Conservation (phyloP, 441 rosid species). For the Gossypium armourianum region DNA sequence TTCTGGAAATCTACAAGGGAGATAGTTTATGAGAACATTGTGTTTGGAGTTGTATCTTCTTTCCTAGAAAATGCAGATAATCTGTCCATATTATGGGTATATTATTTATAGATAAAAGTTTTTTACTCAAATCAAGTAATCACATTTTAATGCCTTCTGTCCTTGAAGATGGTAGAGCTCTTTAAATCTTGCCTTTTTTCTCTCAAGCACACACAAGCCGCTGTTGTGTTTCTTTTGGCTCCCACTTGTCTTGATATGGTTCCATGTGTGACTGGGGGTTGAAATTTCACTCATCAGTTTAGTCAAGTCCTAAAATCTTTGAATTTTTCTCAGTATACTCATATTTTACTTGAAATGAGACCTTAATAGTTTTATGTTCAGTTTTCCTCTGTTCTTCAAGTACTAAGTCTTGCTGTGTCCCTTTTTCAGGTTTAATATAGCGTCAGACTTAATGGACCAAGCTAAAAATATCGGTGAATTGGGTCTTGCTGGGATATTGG, state of each 20-base stretch:
- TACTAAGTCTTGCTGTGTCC: slow-evolving; percentile 12
- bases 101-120: neutral
- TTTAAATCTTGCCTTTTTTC: neutral
- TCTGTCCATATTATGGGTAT: neutral
- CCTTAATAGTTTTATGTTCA: slow-evolving; percentile 8
- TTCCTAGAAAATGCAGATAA: slow-evolving; percentile 3
- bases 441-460: slow-evolving; percentile 72
- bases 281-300: slow-evolving; percentile 10
- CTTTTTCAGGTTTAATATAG: slow-evolving; percentile 72
- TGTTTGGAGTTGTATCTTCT: neutral
- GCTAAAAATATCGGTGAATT: slow-evolving; percentile 63
- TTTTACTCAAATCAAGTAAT: neutral
- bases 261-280: slow-evolving; percentile 10
- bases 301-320: slow-evolving; percentile 1
- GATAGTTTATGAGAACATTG: neutral
- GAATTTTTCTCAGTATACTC: neutral
- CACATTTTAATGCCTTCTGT: neutral
- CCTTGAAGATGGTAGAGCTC: neutral
- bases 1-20: neutral
- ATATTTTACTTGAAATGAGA: slow-evolving; percentile 2
- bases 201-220: neutral
- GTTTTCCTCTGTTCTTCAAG: slow-evolving; percentile 12
- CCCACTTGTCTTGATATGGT: neutral
- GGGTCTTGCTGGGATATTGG: slow-evolving; percentile 87
- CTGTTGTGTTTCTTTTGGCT: slow-evolving; percentile 9